Percentiles rank a stretch among this genome's conserved stretches.
These are phyloP conservation scores for Ogataea trehalophila DNA, from an alignment of 805 yeast genomes.

Conservation along the genomic window DNA sequence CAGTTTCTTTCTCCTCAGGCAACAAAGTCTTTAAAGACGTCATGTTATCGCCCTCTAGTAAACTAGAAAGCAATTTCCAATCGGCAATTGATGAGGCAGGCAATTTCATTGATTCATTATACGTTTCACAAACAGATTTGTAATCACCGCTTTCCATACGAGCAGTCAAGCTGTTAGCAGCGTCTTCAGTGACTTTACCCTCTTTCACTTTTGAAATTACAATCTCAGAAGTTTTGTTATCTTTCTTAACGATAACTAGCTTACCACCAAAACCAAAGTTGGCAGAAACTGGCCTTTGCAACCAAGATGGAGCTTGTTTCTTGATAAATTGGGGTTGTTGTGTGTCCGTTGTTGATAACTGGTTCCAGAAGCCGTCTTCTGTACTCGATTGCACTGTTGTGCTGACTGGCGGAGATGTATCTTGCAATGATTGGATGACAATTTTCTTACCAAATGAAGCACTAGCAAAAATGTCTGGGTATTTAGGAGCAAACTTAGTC, in stretches of 20 bases:
- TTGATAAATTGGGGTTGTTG: constrained; percentile 68
- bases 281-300: constrained; percentile 66
- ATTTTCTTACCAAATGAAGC: constrained; percentile 86
- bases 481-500: constrained; percentile 78
- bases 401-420: constrained; percentile 58
- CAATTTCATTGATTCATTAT: constrained; percentile 33
- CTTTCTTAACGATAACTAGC: constrained; percentile 46
- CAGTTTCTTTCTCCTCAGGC: constrained; percentile 15
- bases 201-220: constrained; percentile 31
- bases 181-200: constrained; percentile 32
- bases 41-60: constrained; percentile 46
- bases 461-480: constrained; percentile 86
- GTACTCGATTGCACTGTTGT: constrained; percentile 36
- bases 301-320: constrained; percentile 88
- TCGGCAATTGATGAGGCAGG: constrained; percentile 36
- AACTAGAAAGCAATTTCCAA: constrained; percentile 57
- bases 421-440: constrained; percentile 81
- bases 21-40: constrained; percentile 40
- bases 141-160: constrained; percentile 58
- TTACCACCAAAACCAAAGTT: constrained; percentile 94
- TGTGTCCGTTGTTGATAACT: constrained; percentile 60
- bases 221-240: constrained; percentile 37
- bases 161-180: constrained; percentile 39
- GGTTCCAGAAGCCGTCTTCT: constrained; percentile 85
- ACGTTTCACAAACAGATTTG: constrained; percentile 49